Conservation (phyloP, 352 stramenopile species). For the Globisporangium abappressorium region DNA sequence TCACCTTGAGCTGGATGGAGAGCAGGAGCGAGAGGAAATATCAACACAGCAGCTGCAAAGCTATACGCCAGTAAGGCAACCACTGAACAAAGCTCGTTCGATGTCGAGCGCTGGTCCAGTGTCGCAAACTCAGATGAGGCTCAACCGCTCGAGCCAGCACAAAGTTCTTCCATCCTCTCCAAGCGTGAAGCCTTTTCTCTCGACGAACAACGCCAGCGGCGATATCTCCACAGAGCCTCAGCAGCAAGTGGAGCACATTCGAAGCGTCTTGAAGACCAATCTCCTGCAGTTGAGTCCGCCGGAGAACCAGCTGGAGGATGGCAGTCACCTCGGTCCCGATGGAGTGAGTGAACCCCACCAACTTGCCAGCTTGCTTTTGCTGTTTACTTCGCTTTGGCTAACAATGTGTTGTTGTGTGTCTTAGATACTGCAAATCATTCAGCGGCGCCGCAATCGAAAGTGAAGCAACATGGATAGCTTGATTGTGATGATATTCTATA, state of each 20-base stretch:
- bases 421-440: slow-evolving; percentile 62
- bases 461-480: slow-evolving; percentile 9
- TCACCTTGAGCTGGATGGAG: background rate
- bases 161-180: background rate
- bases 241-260: slow-evolving; percentile 46
- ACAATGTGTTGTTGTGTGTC: background rate
- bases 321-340: slow-evolving; percentile 35
- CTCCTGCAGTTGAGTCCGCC: slow-evolving; percentile 33
- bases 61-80: background rate
- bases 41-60: background rate
- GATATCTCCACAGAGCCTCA: slow-evolving; percentile 3
- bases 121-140: slow-evolving; percentile 3
- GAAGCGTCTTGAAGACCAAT: slow-evolving; percentile 52
- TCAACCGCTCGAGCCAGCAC: background rate
- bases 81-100: background rate
- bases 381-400: background rate
- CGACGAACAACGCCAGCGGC: background rate
- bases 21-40: slow-evolving; percentile 8
- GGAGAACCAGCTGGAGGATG: slow-evolving; percentile 58
- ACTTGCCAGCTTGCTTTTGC: background rate
- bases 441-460: slow-evolving; percentile 39
- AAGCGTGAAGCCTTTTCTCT: slow-evolving; percentile 6
- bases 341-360: slow-evolving; percentile 27
- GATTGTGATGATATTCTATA: background rate
- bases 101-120: slow-evolving; percentile 12